Evolutionary conservation across 495 filamentous ascomycete species (phyloP), one percentile per base, ranked within the genome.

Genomic region (Apiosordaria backusii): DNA sequence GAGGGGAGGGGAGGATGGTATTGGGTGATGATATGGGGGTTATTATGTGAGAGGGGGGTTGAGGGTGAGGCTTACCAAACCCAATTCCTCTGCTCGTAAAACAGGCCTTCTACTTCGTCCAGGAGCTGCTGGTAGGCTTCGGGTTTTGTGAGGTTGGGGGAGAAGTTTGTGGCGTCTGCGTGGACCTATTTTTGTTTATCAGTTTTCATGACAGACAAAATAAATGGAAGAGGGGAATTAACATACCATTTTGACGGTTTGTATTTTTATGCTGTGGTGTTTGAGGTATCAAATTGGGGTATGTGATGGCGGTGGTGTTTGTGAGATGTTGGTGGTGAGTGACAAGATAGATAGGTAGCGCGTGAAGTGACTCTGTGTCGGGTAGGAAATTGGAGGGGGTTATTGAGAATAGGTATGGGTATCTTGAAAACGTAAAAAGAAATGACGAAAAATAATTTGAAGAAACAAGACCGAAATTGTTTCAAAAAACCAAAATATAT

Each of bases 1-100:
- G 18, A 21, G 23, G 23, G 23, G 16, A 4, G 4, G 29, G 22
- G 50, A 6, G 9, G 50, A 4, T 57, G 29, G 10, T 35, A 35
- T 5, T 5, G 29, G 29, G 29, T 35, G 29, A 35, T 54, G 50
- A 4, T 6, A 4, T 54, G 50, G 18, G 5, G 57, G 25, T 59
- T 4, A 19, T 15, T 4, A 25, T 62, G 21, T 22, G 15, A 2
- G 23, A 65, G 27, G 53, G 21, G 60, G 50, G 60, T 57, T 63
- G 50, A 64, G 35, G 50, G 65, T 10, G 0, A n/a, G 29, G 22
- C 22, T 15, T 52, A 50, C 15, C 84, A 72, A 77, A 96, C 92
- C 93, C 93, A 97, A 72, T 97, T 97, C 58, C 90, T 82, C 72
- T 97, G 93, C 21, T 85, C 92, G 45, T 87, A 83, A 52, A 93